A percentile compares a stretch with the other conserved stretches of the same genome.
Conservation (phyloP, 1,284 basidiomycete genomes). For the Sanguinoderma infundibulare region DNA sequence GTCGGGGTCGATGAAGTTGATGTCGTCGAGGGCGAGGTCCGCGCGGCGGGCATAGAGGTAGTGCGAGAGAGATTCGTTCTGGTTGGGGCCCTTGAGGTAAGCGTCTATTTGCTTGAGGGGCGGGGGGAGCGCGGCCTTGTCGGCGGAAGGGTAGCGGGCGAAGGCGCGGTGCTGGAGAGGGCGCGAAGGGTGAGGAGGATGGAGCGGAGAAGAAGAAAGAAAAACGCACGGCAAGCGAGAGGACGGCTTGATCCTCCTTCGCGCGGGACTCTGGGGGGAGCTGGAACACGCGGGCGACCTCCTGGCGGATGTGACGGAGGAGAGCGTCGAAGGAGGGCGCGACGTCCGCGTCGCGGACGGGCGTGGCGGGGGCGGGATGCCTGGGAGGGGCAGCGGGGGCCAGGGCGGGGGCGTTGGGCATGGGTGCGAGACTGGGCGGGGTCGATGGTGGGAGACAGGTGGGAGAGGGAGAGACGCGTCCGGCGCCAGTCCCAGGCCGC, state of each 20-base stretch:
- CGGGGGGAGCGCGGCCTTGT: conserved; percentile 25
- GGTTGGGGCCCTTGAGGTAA: conserved; percentile 17
- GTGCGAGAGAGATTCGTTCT: conserved; percentile 21
- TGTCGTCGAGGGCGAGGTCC: conserved; percentile 21
- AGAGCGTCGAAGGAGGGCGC: conserved; percentile 22
- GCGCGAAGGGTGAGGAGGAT: conserved; percentile 17
- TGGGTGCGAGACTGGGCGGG: conserved; percentile 13
- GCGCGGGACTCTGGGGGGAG: conserved; percentile 21
- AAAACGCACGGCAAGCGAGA: conserved; percentile 22
- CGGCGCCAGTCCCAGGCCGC: conserved; percentile 13
- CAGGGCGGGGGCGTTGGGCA: conserved; percentile 11
- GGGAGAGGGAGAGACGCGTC: conserved; percentile 30
- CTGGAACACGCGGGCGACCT: conserved; percentile 24
- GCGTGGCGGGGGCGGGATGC: not conserved
- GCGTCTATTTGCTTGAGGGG: conserved; percentile 29
- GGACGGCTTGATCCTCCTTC: conserved; percentile 20
- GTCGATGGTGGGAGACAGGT: conserved; percentile 16
- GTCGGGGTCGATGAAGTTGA: conserved; percentile 16
- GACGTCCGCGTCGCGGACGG: conserved; percentile 16
- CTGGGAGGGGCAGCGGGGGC: conserved; percentile 9
- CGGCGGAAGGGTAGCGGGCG: conserved; percentile 15
- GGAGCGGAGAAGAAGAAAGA: not conserved
- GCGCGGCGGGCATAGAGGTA: conserved; percentile 25
- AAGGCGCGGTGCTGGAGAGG: conserved; percentile 20
- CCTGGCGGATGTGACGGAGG: conserved; percentile 24